Evolutionary conservation across 257 asterid genomes (phyloP).

Genomic region (Lavandula angustifolia): DNA sequence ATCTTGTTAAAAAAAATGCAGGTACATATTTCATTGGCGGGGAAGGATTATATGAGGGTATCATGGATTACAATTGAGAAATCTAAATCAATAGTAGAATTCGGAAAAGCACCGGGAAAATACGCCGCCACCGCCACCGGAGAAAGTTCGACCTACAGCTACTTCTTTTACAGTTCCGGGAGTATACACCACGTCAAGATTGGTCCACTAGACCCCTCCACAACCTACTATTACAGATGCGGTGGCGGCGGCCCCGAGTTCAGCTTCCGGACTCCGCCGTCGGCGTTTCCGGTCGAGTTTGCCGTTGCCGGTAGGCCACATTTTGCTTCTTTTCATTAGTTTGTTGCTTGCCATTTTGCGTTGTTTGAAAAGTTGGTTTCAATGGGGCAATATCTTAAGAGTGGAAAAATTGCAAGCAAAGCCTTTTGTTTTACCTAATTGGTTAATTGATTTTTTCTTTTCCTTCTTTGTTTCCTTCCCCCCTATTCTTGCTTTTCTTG

Average conservation of each 20-base stretch:
- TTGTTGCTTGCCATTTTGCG: slow-evolving; percentile 39
- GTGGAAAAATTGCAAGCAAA: slow-evolving; percentile 39
- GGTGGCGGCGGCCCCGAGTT: slow-evolving; percentile 71
- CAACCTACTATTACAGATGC: slow-evolving; percentile 65
- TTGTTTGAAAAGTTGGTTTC: not conserved
- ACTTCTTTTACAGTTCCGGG: slow-evolving; percentile 68
- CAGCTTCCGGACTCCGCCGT: slow-evolving; percentile 72
- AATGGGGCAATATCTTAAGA: not conserved
- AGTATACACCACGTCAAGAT: slow-evolving; percentile 67
- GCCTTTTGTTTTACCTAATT: not conserved
- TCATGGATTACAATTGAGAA: slow-evolving; percentile 68
- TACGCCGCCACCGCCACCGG: slow-evolving; percentile 55
- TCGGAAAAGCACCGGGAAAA: slow-evolving; percentile 52
- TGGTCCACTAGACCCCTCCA: slow-evolving; percentile 73
- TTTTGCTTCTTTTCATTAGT: slow-evolving; percentile 1
- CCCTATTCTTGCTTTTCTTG: no score
- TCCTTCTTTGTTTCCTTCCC: no score
- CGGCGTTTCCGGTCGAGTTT: slow-evolving; percentile 67
- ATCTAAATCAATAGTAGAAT: slow-evolving; percentile 53
- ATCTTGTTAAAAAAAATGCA: slow-evolving; percentile 17
- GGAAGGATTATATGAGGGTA: slow-evolving; percentile 65
- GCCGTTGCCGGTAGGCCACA: slow-evolving; percentile 58
- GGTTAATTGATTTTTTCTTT: no score
- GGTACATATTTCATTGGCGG: slow-evolving; percentile 84
- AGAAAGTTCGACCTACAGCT: slow-evolving; percentile 46